A percentile compares a stretch with the other conserved stretches of the same genome.
These are phyloP conservation scores for Hericium erinaceus DNA, from an alignment of 768 basidiomycete genomes.

Conservation along the genomic window DNA sequence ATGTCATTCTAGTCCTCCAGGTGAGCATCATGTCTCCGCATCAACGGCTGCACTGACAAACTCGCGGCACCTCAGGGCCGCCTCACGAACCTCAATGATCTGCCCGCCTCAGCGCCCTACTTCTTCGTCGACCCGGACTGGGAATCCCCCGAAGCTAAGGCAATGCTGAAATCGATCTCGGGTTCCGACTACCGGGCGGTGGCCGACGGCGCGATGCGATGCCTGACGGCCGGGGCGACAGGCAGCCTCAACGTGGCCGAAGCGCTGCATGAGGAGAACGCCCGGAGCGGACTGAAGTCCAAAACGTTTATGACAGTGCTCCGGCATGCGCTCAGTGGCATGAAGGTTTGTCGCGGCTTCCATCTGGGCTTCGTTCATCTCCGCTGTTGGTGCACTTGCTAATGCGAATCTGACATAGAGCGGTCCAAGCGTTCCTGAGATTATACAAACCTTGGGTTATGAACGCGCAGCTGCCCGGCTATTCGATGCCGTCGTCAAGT, in stretches of 20 bases:
- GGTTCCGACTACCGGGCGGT: constrained; percentile 31
- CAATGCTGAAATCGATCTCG: constrained; percentile 38
- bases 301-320: constrained; percentile 64
- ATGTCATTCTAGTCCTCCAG: constrained; percentile 20
- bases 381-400: neutral
- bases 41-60: constrained; percentile 9
- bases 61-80: constrained; percentile 41
- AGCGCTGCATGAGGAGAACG: constrained; percentile 38
- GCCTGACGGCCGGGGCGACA: constrained; percentile 17
- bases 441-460: constrained; percentile 20
- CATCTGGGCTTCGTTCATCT: neutral
- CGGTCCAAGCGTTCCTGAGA: constrained; percentile 25
- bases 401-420: constrained; percentile 12
- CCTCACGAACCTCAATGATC: constrained; percentile 58
- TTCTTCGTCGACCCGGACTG: constrained; percentile 71
- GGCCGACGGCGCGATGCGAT: constrained; percentile 22
- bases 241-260: constrained; percentile 22
- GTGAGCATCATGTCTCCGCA: neutral
- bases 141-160: constrained; percentile 40
- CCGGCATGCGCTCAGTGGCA: constrained; percentile 71
- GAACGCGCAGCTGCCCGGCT: constrained; percentile 20
- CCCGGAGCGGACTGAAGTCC: constrained; percentile 28
- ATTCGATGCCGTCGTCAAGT: constrained; percentile 1
- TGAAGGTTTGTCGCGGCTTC: constrained; percentile 46
- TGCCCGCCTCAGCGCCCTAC: constrained; percentile 60